Evolutionary conservation across 148 eudicot species (phyloP).

Genomic region (Rhododendron ovatum): DNA sequence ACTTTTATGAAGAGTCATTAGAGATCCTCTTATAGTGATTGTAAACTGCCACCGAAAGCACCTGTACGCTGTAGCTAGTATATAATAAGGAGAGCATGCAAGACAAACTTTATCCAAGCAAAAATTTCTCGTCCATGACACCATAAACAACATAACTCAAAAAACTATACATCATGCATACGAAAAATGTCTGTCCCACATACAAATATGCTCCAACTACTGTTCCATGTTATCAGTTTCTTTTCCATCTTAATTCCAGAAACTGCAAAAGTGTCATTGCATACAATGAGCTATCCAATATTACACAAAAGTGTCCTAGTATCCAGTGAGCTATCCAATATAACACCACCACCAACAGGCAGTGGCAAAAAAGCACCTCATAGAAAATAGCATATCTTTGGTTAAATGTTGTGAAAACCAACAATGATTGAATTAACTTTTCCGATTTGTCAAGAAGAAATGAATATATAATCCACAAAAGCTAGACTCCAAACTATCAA

Average conservation of each 20-base stretch:
- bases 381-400: not conserved
- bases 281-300: not conserved
- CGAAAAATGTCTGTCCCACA: not conserved
- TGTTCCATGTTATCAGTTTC: not conserved
- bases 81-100: not conserved
- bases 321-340: not conserved
- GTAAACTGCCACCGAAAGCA: constrained; percentile 93
- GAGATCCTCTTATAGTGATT: constrained; percentile 93
- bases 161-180: not conserved
- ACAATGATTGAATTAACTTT: too few species aligned
- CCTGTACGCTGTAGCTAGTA: constrained; percentile 36
- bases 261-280: not conserved
- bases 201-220: not conserved
- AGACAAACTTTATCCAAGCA: constrained; percentile 3
- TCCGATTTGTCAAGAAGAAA: too few species aligned
- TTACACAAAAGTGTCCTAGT: too few species aligned
- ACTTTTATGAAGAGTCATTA: constrained; percentile 69
- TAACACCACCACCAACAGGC: not conserved
- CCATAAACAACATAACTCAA: not conserved
- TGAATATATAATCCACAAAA: too few species aligned
- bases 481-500: too few species aligned
- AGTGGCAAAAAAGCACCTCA: not conserved
- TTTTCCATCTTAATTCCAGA: not conserved
- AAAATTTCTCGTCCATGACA: not conserved
- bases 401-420: not conserved